These are phyloP conservation scores for Candida sanyaensis DNA, from an alignment of 1,139 yeast genomes.

Conservation along the genomic window DNA sequence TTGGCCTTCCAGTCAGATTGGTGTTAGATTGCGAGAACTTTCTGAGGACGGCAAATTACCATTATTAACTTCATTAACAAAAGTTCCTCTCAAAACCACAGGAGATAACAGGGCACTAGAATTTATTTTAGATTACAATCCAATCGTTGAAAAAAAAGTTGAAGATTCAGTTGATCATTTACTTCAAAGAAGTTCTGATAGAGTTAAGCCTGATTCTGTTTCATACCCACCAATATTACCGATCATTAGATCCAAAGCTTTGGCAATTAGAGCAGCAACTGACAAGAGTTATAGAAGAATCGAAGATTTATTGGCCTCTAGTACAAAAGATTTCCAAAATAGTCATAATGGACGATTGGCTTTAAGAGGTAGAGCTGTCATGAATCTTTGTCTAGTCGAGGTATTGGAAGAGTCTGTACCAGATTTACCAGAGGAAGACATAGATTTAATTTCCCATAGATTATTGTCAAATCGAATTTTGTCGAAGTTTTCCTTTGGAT, in stretches of 20 bases:
- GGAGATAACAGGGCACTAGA: conserved; percentile 28
- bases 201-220: not conserved
- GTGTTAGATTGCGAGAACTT: conserved; percentile 37
- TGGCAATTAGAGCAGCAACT: conserved; percentile 32
- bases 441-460: conserved; percentile 25
- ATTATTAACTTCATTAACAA: conserved; percentile 29
- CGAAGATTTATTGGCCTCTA: conserved; percentile 34
- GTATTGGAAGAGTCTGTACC: conserved; percentile 35
- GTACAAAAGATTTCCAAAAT: conserved; percentile 24
- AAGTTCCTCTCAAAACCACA: conserved; percentile 33
- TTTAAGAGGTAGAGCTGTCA: conserved; percentile 28
- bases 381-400: conserved; percentile 30
- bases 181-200: not conserved
- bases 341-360: conserved; percentile 38
- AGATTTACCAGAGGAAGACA: conserved; percentile 34
- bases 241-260: conserved; percentile 26
- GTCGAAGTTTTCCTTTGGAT: conserved; percentile 41
- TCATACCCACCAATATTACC: conserved; percentile 41
- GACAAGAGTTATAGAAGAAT: conserved; percentile 44
- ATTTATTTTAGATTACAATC: conserved; percentile 31
- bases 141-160: conserved; percentile 14
- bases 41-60: conserved; percentile 36
- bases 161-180: not conserved
- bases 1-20: conserved; percentile 41
- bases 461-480: conserved; percentile 27